Percentiles rank a stretch among this genome's conserved stretches.
Conservation (phyloP, 1,284 basidiomycete species). For the Sporisorium reilianum region DNA sequence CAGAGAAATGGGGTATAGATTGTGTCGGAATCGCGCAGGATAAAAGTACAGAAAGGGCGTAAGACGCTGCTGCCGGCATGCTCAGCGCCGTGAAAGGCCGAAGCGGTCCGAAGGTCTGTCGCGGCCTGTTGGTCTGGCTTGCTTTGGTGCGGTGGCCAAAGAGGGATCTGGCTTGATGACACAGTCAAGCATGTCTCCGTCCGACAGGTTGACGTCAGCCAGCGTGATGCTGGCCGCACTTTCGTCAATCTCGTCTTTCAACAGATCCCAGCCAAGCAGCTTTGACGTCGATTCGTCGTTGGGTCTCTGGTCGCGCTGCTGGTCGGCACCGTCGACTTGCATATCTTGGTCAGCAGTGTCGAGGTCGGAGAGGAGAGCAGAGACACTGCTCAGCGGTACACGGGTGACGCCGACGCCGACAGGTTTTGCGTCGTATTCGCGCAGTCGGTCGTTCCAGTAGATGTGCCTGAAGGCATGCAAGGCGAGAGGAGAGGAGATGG, state of each 20-base stretch:
- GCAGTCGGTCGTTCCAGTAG: slow-evolving; percentile 19
- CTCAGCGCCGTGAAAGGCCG: slow-evolving; percentile 17
- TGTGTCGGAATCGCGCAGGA: neutral
- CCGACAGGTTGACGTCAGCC: slow-evolving; percentile 31
- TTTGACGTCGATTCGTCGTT: slow-evolving; percentile 3
- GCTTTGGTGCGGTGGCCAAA: slow-evolving; percentile 23
- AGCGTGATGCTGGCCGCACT: slow-evolving; percentile 40
- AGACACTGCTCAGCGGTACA: slow-evolving; percentile 30
- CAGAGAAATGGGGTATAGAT: slow-evolving; percentile 5
- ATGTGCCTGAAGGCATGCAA: slow-evolving; percentile 56
- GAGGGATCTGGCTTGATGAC: slow-evolving; percentile 43
- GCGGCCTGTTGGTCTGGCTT: slow-evolving; percentile 14
- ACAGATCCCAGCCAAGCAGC: slow-evolving; percentile 22
- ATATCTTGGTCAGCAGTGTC: slow-evolving; percentile 12
- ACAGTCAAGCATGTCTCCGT: slow-evolving; percentile 52
- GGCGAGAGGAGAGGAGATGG: slow-evolving; percentile 45
- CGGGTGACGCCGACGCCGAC: slow-evolving; percentile 53
- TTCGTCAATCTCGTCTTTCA: slow-evolving; percentile 39
- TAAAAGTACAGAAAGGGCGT: neutral
- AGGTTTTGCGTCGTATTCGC: slow-evolving; percentile 24
- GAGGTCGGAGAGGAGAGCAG: slow-evolving; percentile 30
- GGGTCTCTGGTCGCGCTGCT: neutral
- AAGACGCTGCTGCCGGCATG: neutral
- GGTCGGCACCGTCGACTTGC: slow-evolving; percentile 20
- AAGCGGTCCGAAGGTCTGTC: slow-evolving; percentile 23